These are phyloP conservation scores for Colletotrichum tanaceti DNA, from an alignment of 2,329 filamentous ascomycete genomes.

Conservation along the genomic window DNA sequence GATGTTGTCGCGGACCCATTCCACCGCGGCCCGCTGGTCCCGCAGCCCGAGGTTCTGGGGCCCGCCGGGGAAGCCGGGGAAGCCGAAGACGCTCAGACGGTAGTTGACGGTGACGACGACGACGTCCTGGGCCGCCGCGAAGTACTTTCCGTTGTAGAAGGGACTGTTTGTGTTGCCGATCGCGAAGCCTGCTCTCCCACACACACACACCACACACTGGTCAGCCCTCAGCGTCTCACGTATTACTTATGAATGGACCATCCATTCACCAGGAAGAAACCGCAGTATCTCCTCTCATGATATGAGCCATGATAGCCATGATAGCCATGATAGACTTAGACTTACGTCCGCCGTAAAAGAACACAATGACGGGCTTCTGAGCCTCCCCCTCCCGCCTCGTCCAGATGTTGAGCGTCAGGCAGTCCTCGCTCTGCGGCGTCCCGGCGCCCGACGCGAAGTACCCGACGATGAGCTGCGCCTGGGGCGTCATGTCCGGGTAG, in stretches of 20 bases:
- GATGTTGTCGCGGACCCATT: conserved; percentile 62
- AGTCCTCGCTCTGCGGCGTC: conserved; percentile 51
- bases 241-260: neutral
- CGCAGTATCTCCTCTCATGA: too few relatives aligned
- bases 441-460: conserved; percentile 36
- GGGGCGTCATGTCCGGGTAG: conserved; percentile 47
- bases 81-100: conserved; percentile 56
- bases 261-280: neutral
- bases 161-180: conserved; percentile 51
- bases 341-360: conserved; percentile 51
- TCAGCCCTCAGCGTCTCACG: neutral
- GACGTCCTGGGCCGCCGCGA: conserved; percentile 57
- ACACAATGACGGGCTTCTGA: conserved; percentile 52
- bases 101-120: conserved; percentile 62
- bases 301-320: accelerated
- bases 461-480: conserved; percentile 45
- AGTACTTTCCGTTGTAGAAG: conserved; percentile 56
- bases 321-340: too few relatives aligned
- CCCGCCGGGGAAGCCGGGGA: conserved; percentile 49
- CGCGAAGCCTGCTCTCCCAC: conserved; percentile 44
- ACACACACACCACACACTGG: too few relatives aligned
- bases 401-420: conserved; percentile 55
- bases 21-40: conserved; percentile 62
- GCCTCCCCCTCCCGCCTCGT: conserved; percentile 42
- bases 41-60: conserved; percentile 58